Percentiles rank a stretch among this genome's conserved stretches.
These are phyloP conservation scores for Colletotrichum orchidophilum DNA, from an alignment of 2,329 filamentous ascomycete species.

Conservation along the genomic window DNA sequence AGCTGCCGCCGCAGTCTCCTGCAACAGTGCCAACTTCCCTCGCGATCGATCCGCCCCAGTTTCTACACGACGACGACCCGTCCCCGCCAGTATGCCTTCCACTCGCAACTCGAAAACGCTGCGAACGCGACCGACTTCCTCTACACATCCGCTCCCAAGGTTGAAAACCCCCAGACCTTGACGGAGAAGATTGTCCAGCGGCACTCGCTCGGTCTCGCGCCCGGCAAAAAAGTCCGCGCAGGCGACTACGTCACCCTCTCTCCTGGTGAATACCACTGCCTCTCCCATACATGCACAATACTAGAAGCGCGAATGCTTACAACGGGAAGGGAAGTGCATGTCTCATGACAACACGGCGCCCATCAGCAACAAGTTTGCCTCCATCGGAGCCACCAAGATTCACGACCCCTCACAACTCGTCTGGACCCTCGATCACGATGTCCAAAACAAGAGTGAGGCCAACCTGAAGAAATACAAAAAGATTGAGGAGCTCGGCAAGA, in stretches of 20 bases:
- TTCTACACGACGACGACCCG: conserved; percentile 33
- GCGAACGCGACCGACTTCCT: conserved; percentile 62
- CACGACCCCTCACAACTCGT: conserved; percentile 79
- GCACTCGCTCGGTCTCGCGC: conserved; percentile 78
- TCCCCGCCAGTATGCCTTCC: conserved; percentile 64
- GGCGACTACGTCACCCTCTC: conserved; percentile 85
- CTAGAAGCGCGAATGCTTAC: not conserved
- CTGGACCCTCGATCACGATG: conserved; percentile 87
- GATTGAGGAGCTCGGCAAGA: conserved; percentile 83
- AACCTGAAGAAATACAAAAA: conserved; percentile 85
- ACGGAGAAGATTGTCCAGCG: conserved; percentile 93
- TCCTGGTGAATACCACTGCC: conserved; percentile 54
- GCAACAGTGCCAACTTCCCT: conserved; percentile 48
- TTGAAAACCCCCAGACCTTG: conserved; percentile 73
- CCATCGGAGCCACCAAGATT: conserved; percentile 79
- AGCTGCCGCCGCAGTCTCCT: conserved; percentile 57
- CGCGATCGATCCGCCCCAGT: conserved; percentile 14
- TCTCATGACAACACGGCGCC: conserved; percentile 88
- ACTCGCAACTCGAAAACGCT: conserved; percentile 68
- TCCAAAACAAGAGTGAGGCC: conserved; percentile 81
- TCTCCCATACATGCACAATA: not conserved
- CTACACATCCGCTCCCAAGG: conserved; percentile 54
- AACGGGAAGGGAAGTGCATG: conserved; percentile 64
- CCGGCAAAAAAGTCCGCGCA: conserved; percentile 77
- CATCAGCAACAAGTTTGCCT: conserved; percentile 79